A percentile compares a stretch with the other conserved stretches of the same genome.
phyloP scores from a whole-genome alignment of 2,329 filamentous ascomycete genomes.

The Emergomyces orientalis region DNA sequence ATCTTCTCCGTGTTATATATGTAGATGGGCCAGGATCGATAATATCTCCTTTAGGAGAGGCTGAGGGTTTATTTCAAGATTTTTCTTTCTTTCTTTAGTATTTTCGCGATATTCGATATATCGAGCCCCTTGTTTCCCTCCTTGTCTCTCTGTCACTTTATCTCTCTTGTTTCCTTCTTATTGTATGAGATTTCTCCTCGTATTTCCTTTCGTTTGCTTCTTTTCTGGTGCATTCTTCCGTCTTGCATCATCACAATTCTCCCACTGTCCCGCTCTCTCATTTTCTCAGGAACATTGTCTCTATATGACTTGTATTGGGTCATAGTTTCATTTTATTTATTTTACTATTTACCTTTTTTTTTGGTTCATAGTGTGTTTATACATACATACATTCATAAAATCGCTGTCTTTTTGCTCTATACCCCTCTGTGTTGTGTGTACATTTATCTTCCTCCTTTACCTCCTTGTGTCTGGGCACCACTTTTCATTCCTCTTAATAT shows the following conservation, averaged over 20 bases:
- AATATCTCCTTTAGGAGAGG: not conserved
- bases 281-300: not conserved
- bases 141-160: not conserved
- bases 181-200: not conserved
- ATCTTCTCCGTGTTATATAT: not conserved
- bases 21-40: not conserved
- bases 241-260: not conserved
- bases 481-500: not conserved
- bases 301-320: not conserved
- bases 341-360: not conserved
- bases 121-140: not conserved
- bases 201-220: not conserved
- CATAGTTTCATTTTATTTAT: conserved; percentile 2
- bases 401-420: not conserved
- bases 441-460: too few relatives aligned
- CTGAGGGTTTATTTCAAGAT: not conserved
- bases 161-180: not conserved
- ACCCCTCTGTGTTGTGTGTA: too few relatives aligned
- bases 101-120: not conserved
- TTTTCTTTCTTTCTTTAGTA: not conserved
- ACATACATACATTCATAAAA: not conserved
- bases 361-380: not conserved
- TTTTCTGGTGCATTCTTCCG: not conserved
- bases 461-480: not conserved
- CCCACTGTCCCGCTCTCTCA: not conserved